These are phyloP conservation scores for Pythium coloratum DNA, from an alignment of 352 stramenopile species.

Conservation along the genomic window DNA sequence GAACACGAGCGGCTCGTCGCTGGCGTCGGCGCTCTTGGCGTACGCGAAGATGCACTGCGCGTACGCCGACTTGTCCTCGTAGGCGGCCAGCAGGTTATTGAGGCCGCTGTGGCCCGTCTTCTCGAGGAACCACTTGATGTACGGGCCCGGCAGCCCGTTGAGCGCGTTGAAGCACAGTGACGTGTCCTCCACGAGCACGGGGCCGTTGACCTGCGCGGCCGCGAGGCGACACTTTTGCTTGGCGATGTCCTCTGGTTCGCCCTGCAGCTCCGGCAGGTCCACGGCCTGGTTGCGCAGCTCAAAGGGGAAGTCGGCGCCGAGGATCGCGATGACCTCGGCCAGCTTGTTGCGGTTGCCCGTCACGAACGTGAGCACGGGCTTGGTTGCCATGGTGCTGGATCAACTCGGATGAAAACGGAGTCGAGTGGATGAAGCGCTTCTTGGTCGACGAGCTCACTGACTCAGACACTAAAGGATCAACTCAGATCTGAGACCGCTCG, in stretches of 20 bases:
- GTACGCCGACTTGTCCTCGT: slow-evolving; percentile 95
- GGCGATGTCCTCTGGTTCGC: slow-evolving; percentile 94
- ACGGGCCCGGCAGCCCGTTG: slow-evolving; percentile 92
- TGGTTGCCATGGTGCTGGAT: slow-evolving; percentile 24
- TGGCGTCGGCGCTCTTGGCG: slow-evolving; percentile 45
- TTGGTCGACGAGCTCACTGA: not conserved
- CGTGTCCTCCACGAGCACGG: slow-evolving; percentile 96
- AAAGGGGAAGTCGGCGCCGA: slow-evolving; percentile 88
- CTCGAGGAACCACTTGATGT: slow-evolving; percentile 99
- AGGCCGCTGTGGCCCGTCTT: slow-evolving; percentile 92
- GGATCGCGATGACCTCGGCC: slow-evolving; percentile 77
- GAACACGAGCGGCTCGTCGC: slow-evolving; percentile 90
- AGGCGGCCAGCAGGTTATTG: slow-evolving; percentile 94
- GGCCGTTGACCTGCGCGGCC: slow-evolving; percentile 76
- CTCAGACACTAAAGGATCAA: not conserved
- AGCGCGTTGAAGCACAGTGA: slow-evolving; percentile 97
- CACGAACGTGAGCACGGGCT: slow-evolving; percentile 72
- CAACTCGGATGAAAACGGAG: not conserved
- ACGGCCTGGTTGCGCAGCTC: slow-evolving; percentile 91
- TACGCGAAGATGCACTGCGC: slow-evolving; percentile 97
- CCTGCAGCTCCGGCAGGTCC: slow-evolving; percentile 98
- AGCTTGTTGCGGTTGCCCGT: slow-evolving; percentile 89
- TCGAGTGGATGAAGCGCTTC: not conserved
- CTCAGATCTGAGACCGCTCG: not conserved
- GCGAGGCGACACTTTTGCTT: slow-evolving; percentile 94